Evolutionary conservation across 2,329 filamentous ascomycete species (phyloP), one percentile per base, ranked within the genome.

Genomic region (Pezicula radicicola): DNA sequence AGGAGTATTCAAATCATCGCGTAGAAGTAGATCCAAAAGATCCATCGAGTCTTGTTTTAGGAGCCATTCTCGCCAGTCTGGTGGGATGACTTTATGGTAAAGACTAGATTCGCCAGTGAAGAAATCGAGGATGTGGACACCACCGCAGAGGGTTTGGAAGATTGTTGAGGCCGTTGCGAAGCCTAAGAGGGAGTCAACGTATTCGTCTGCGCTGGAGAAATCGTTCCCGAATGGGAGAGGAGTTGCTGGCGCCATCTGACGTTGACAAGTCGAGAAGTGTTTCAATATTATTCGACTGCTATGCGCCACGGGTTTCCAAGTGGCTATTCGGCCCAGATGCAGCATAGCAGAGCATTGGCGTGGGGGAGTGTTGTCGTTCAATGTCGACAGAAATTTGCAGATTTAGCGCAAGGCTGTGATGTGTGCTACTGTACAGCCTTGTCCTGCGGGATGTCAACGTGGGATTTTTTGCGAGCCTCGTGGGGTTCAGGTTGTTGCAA

Each of bases 51-150:
- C 82, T 64, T 83, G 81, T 16, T 78, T 70, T 35, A 87, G 72
- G 59, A 97, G 85, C 72, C 91, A 97, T 0, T 75, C 66, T 57
- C 89, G 83, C 94, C 94, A 99, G 69, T 91, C 85, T 54, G 79
- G 68, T 0, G 91, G 89, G 1, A 99, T 70, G 1, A 93, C 80
- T 1, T 80, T 77, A 48, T 87, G 82, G 68, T 96, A 99, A 0
- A 97, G 78, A 57, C 91, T 88, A 5, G 91, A 89, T 45, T 91
- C 83, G 40, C 84, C 83, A 2, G 91, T 97, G 72, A 97, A 91
- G 71, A 99, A 97, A 68, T 99, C 94, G 51, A 97, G 79, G 56
- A 99, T 92, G 66, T 99, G 94, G 1, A 97, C 89, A n/a, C 93
- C 92, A 49, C 94, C 94, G 66, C 91, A 96, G n/a, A 99, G 78